These are phyloP conservation scores for Xylariaceae sp. DNA, from an alignment of 2,329 filamentous ascomycete species.

Conservation along the genomic window DNA sequence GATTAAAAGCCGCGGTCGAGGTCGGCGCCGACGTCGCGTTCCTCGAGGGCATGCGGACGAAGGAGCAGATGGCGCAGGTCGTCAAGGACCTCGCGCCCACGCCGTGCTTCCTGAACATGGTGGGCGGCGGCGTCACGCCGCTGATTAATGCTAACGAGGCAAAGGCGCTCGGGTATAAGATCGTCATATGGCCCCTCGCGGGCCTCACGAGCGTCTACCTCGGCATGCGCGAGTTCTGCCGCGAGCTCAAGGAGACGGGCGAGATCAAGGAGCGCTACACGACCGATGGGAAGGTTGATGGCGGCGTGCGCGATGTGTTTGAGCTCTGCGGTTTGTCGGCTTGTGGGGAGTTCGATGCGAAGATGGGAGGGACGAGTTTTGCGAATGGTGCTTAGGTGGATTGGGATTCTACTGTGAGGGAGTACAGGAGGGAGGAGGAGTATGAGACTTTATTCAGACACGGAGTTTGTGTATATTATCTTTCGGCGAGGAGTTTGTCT, in stretches of 20 bases:
- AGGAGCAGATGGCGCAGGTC: conserved; percentile 50
- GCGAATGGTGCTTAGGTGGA: conserved; percentile 3
- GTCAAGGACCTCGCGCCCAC: conserved; percentile 46
- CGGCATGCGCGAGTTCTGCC: conserved; percentile 41
- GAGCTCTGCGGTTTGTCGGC: conserved; percentile 18
- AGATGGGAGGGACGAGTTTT: conserved; percentile 24
- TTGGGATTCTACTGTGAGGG: neutral
- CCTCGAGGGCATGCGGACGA: conserved; percentile 57
- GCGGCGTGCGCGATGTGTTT: conserved; percentile 11
- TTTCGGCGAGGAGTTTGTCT: too few species aligned
- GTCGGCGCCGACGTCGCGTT: conserved; percentile 61
- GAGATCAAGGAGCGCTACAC: conserved; percentile 39
- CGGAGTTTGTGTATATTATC: too few species aligned
- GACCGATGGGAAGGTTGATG: conserved; percentile 24
- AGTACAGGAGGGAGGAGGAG: too few species aligned
- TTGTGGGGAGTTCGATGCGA: conserved; percentile 14
- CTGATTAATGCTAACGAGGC: conserved; percentile 39
- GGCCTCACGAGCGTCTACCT: conserved; percentile 42
- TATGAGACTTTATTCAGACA: too few species aligned
- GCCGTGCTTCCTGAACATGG: conserved; percentile 44
- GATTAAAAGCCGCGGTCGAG: conserved; percentile 53
- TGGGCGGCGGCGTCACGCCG: conserved; percentile 44
- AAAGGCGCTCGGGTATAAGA: conserved; percentile 39
- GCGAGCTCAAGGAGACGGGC: conserved; percentile 42
- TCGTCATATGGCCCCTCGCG: conserved; percentile 44